phyloP scores from a whole-genome alignment of 2,329 filamentous ascomycete species.

The Fusarium burgessii region DNA sequence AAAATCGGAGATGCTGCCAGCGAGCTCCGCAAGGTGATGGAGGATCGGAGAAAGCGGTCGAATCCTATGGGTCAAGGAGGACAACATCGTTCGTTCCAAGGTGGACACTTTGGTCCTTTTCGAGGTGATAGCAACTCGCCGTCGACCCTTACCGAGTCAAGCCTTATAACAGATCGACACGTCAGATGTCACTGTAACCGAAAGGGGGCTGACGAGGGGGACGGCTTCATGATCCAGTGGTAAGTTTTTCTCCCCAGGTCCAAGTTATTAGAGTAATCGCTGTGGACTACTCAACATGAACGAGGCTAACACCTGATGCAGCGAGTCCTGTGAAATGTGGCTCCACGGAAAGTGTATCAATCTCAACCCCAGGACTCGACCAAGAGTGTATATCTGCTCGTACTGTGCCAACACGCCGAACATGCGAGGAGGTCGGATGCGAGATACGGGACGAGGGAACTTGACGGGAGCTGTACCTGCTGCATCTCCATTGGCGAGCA shows the following conservation, averaged over 20 bases:
- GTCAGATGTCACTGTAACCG: conserved; percentile 70
- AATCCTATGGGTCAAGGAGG: conserved; percentile 49
- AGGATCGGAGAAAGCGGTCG: conserved; percentile 61
- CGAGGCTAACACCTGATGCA: conserved; percentile 49
- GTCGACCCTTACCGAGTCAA: conserved; percentile 62
- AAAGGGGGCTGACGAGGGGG: conserved; percentile 58
- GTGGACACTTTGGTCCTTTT: conserved; percentile 50
- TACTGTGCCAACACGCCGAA: conserved; percentile 72
- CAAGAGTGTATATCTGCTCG: conserved; percentile 72
- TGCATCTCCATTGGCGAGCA: conserved; percentile 57
- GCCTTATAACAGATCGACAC: conserved; percentile 56
- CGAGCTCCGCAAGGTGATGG: conserved; percentile 69
- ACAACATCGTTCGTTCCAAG: conserved; percentile 51
- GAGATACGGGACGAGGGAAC: conserved; percentile 56
- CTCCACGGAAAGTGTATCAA: conserved; percentile 73
- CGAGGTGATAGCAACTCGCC: conserved; percentile 62
- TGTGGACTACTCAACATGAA: background rate
- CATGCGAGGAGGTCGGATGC: conserved; percentile 61
- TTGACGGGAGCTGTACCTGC: conserved; percentile 41
- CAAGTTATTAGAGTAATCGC: background rate
- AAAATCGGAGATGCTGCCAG: conserved; percentile 68
- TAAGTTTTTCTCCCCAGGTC: conserved; percentile 51
- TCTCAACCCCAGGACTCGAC: conserved; percentile 67
- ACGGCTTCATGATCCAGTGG: conserved; percentile 73
- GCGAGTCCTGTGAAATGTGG: conserved; percentile 74